Evolutionary conservation across 73 alveolate genomes (phyloP).

Genomic region (Paramecium tetraurelia): DNA sequence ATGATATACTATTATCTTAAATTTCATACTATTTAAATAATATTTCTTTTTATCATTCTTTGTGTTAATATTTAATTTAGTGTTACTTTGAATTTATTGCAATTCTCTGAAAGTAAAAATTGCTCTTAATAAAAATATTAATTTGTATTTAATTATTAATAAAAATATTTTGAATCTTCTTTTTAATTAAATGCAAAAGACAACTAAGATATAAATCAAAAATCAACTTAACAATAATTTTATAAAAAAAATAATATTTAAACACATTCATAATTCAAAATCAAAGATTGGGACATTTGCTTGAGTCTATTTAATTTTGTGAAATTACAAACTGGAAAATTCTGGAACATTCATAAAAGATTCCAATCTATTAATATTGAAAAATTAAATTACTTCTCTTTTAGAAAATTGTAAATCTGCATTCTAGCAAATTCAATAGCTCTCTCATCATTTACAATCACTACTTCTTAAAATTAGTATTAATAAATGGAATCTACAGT

Average conservation of each 20-base stretch:
- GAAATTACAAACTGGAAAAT: neutral
- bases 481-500: neutral
- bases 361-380: conserved; percentile 13
- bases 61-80: no score
- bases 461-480: neutral
- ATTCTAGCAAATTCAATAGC: conserved; percentile 24
- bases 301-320: neutral
- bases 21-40: neutral
- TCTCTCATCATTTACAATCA: conserved; percentile 35
- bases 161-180: no score
- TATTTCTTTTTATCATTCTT: no score
- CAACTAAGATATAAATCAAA: neutral
- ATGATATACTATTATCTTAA: no score
- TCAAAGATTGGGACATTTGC: conserved; percentile 32
- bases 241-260: neutral
- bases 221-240: neutral
- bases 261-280: conserved; percentile 16
- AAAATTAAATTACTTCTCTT: neutral
- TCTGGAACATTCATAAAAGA: conserved; percentile 47
- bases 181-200: no score
- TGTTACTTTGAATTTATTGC: no score
- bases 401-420: neutral
- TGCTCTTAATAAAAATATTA: no score
- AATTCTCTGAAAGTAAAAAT: no score
- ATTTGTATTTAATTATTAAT: no score